Evolutionary conservation across 2,329 filamentous ascomycete species (phyloP).

Genomic region (Alternaria atra): DNA sequence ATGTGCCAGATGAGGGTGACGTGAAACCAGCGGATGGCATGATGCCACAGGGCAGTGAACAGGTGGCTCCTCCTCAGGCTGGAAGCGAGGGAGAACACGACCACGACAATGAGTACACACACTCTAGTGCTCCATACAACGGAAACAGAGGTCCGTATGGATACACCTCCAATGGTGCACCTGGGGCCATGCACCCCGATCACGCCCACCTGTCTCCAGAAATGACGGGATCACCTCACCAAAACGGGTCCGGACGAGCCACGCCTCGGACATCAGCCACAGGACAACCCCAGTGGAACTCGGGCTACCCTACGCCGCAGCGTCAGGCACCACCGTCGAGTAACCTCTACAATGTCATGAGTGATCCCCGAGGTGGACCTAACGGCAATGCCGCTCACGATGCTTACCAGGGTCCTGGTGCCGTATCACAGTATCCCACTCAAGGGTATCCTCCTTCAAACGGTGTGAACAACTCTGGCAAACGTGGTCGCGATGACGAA

Average conservation of each 20-base stretch:
- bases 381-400: constrained; percentile 74
- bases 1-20: constrained; percentile 69
- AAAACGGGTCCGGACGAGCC: constrained; percentile 81
- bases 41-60: constrained; percentile 57
- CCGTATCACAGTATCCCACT: constrained; percentile 66
- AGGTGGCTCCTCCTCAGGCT: constrained; percentile 62
- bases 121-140: constrained; percentile 76
- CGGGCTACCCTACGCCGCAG: constrained; percentile 81
- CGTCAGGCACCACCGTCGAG: constrained; percentile 74
- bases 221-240: constrained; percentile 84
- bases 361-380: constrained; percentile 73
- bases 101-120: constrained; percentile 84
- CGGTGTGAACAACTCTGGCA: constrained; percentile 65
- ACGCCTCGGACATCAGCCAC: constrained; percentile 82
- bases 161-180: constrained; percentile 73
- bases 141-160: constrained; percentile 77
- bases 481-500: constrained; percentile 72
- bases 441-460: constrained; percentile 68
- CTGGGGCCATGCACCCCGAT: constrained; percentile 73
- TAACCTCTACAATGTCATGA: constrained; percentile 89
- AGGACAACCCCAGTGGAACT: constrained; percentile 75
- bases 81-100: constrained; percentile 79
- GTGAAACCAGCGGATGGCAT: constrained; percentile 72
- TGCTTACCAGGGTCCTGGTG: constrained; percentile 73
- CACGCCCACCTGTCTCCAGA: constrained; percentile 81